phyloP scores from a whole-genome alignment of 257 asterid genomes.

The Nicotiana otophora region DNA sequence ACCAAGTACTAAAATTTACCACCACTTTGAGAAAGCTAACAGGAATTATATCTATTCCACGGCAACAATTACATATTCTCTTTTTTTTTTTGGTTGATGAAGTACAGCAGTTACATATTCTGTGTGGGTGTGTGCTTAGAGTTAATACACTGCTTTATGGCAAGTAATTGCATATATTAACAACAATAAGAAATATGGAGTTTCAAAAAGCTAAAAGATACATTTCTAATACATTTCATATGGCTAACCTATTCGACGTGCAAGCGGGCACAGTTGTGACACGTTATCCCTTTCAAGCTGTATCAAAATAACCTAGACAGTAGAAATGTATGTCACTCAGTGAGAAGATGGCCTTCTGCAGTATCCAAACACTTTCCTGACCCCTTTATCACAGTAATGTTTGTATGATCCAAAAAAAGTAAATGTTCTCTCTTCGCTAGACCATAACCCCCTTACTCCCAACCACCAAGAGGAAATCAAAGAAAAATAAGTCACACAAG shows the following conservation, averaged over 20 bases:
- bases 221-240: background rate
- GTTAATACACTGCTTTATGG: background rate
- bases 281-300: background rate
- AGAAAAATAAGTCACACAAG: background rate
- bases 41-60: background rate
- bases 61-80: background rate
- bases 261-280: background rate
- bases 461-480: background rate
- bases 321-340: background rate
- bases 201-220: background rate
- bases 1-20: background rate
- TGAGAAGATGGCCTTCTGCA: background rate
- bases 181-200: background rate
- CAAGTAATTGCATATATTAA: background rate
- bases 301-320: slow-evolving; percentile 1
- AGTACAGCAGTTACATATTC: background rate
- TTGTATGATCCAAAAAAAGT: background rate
- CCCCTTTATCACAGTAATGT: background rate
- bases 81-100: background rate
- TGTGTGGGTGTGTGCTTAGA: background rate
- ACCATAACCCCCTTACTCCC: background rate
- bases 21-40: background rate
- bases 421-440: background rate
- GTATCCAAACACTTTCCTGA: background rate
- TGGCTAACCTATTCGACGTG: background rate